Conservation (phyloP, 306 rosid genomes). For the Cyamopsis tetragonoloba region DNA sequence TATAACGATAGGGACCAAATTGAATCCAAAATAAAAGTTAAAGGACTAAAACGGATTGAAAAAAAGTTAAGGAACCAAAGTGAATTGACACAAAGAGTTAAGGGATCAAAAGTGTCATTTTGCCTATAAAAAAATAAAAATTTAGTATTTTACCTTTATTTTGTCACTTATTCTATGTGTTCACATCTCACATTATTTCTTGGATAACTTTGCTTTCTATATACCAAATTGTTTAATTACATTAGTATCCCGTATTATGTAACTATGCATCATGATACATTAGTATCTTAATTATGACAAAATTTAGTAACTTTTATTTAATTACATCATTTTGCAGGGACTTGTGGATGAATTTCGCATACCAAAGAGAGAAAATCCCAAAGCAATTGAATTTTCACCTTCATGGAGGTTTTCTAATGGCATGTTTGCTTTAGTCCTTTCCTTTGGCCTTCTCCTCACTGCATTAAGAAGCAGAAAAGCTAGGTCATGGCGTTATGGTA, state of each 20-base stretch:
- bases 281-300: neutral
- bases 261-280: neutral
- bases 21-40: no score
- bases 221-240: no score
- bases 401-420: constrained; percentile 98
- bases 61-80: no score
- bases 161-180: neutral
- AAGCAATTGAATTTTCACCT: constrained; percentile 45
- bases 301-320: neutral
- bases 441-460: constrained; percentile 93
- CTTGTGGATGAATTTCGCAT: constrained; percentile 81
- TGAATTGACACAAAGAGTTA: no score
- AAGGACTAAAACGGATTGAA: no score
- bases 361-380: constrained; percentile 59
- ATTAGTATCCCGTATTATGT: no score
- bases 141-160: no score
- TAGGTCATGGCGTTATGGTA: constrained; percentile 95
- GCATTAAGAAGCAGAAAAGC: constrained; percentile 89
- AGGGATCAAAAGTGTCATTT: no score
- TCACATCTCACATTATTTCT: no score
- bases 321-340: constrained; percentile 49
- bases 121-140: no score
- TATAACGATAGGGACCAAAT: no score
- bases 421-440: constrained; percentile 95
- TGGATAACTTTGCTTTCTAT: no score